A percentile compares a stretch with the other conserved stretches of the same genome.
Evolutionary conservation across 352 stramenopile genomes (phyloP).

Genomic region (Phytophthora cryptogea): DNA sequence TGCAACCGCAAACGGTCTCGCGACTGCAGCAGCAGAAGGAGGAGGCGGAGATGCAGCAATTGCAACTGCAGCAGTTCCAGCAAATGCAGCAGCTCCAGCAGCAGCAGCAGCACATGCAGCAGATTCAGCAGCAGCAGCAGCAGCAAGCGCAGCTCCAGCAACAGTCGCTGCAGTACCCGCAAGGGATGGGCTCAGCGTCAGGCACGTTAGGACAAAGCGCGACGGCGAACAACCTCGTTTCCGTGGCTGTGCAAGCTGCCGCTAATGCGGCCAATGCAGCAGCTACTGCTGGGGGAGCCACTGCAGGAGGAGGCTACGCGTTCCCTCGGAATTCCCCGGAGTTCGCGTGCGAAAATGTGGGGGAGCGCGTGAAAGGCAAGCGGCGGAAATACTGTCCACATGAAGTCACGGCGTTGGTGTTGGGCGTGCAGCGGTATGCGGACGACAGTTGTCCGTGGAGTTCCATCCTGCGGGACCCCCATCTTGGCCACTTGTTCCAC

Average conservation of each 20-base stretch:
- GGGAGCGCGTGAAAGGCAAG: conserved; percentile 84
- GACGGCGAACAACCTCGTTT: conserved; percentile 43
- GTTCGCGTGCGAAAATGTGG: conserved; percentile 84
- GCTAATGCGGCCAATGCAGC: conserved; percentile 43
- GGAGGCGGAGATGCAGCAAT: conserved; percentile 13
- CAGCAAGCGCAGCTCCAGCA: conserved; percentile 43
- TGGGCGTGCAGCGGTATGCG: conserved; percentile 83
- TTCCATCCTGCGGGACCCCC: conserved; percentile 73
- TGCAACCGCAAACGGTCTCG: conserved; percentile 33
- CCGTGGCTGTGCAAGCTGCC: conserved; percentile 45
- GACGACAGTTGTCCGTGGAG: conserved; percentile 88
- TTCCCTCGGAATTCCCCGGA: conserved; percentile 76
- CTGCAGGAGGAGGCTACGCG: conserved; percentile 45
- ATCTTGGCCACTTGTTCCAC: conserved; percentile 78
- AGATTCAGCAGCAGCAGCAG: conserved; percentile 43
- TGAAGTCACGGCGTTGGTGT: conserved; percentile 80
- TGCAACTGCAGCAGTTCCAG: conserved; percentile 37
- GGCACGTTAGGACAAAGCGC: conserved; percentile 39
- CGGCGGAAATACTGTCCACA: conserved; percentile 84
- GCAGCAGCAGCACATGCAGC: conserved; percentile 35
- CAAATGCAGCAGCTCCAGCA: conserved; percentile 32
- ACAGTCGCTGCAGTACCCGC: conserved; percentile 42
- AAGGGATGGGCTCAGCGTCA: conserved; percentile 25
- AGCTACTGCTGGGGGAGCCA: conserved; percentile 28
- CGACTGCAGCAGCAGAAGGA: conserved; percentile 41